Evolutionary conservation across 2,329 filamentous ascomycete species (phyloP), one percentile per base, ranked within the genome.

Genomic region (Lachnellula subtilissima): DNA sequence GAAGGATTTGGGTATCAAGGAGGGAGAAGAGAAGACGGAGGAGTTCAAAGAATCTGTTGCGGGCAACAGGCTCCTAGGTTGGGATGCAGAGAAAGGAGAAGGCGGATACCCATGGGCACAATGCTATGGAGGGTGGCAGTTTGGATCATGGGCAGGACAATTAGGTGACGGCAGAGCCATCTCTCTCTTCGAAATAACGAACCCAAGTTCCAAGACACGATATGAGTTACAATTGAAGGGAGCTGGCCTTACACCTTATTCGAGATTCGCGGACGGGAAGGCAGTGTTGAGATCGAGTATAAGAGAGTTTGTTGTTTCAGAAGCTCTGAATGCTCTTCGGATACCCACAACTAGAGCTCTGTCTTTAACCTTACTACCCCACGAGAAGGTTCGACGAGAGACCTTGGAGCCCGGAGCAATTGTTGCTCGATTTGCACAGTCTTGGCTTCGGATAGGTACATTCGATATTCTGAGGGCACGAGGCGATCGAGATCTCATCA

Each of bases 91-190:
- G 56, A 79, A 77, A 62, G 70, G 75, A 23, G 75, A 84, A 56
- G 87, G 88, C 19, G 85, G 94, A 45, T 99, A 99, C 70, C 93
- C 94, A 0, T 99, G 94, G 94, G 92, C 94, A 35, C 94, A 99
- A 74, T 97, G 94, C 75, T 99, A 99, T 71, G 94, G 94, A 55
- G 93, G 93, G 55, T 84, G 81, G 67, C 80, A 85, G 68, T 85
- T 86, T 69, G 94, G 94, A 5, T 85, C 88, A 63, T 99, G 93
- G 93, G 94, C 94, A 3, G 92, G 94, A 5, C 94, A 99, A 72
- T 83, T 99, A 1, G 94, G 94, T 43, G 94, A 99, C 69, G 94
- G 94, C 39, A 83, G 94, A 54, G 94, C 92, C 32, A 97, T 99
- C 64, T 96, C 90, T 37, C 78, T 99, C 1, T 97, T 97, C 67